Evolutionary conservation across 140 eudicot genomes (phyloP).

Genomic region (Bidens hawaiensis): DNA sequence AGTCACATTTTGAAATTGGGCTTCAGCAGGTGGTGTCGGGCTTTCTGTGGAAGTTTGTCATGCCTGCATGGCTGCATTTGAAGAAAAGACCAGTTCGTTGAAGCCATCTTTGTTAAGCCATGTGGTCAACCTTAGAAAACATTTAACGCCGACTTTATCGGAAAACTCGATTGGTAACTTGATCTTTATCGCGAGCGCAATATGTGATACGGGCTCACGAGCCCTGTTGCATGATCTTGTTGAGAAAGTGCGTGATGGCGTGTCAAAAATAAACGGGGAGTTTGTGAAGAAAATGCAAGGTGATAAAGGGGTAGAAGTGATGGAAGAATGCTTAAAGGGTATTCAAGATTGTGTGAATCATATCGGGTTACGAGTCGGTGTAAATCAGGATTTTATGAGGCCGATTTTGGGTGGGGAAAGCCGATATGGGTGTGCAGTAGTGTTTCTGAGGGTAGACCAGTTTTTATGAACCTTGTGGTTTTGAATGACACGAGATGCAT

Average conservation of each 20-base stretch:
- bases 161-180: slow-evolving; percentile 52
- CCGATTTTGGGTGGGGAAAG: slow-evolving; percentile 79
- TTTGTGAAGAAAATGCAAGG: slow-evolving; percentile 46
- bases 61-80: slow-evolving; percentile 41
- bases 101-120: slow-evolving; percentile 49
- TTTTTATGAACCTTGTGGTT: slow-evolving; percentile 42
- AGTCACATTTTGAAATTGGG: slow-evolving; percentile 28
- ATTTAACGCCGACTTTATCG: slow-evolving; percentile 26
- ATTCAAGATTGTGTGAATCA: slow-evolving; percentile 33
- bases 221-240: slow-evolving; percentile 23
- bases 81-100: slow-evolving; percentile 17
- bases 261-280: slow-evolving; percentile 39
- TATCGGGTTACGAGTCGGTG: slow-evolving; percentile 63
- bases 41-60: slow-evolving; percentile 50
- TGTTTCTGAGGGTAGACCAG: slow-evolving; percentile 31
- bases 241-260: slow-evolving; percentile 26
- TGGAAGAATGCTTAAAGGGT: slow-evolving; percentile 37
- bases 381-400: slow-evolving; percentile 57
- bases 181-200: slow-evolving; percentile 50
- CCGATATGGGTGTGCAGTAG: slow-evolving; percentile 64
- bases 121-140: slow-evolving; percentile 46
- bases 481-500: slow-evolving; percentile 52
- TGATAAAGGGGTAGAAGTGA: slow-evolving; percentile 29
- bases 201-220: neutral
- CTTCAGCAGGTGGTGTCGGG: slow-evolving; percentile 40